phyloP scores from a whole-genome alignment of 257 asterid genomes.

The Nemophila menziesii region DNA sequence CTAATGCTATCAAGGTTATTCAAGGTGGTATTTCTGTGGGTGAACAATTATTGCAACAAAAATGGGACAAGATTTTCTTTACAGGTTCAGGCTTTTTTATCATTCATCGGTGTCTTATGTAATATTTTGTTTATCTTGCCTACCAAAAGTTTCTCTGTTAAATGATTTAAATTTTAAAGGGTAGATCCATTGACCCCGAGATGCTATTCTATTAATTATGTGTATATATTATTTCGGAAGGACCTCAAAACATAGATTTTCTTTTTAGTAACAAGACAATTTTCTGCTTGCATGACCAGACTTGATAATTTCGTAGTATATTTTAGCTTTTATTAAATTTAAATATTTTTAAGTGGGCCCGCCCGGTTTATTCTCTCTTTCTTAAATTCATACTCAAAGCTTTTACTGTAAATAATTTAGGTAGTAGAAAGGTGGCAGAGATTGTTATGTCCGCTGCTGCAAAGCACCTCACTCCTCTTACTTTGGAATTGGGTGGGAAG shows the following conservation, averaged over 20 bases:
- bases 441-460: conserved; percentile 61
- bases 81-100: conserved; percentile 55
- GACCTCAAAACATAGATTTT: too few species aligned
- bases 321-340: background rate
- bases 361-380: background rate
- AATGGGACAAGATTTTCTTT: conserved; percentile 84
- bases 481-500: conserved; percentile 73
- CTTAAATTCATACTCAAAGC: background rate
- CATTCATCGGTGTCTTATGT: too few species aligned
- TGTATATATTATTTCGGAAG: too few species aligned
- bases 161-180: too few species aligned
- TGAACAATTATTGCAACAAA: conserved; percentile 37
- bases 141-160: too few species aligned
- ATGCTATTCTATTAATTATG: too few species aligned
- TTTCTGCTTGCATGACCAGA: too few species aligned
- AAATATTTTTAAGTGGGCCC: background rate
- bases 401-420: conserved; percentile 13
- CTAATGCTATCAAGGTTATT: conserved; percentile 45
- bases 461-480: conserved; percentile 57
- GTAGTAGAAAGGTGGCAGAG: conserved; percentile 47
- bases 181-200: too few species aligned
- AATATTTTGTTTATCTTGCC: too few species aligned
- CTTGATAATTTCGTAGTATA: too few species aligned
- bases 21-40: conserved; percentile 54
- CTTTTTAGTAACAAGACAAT: too few species aligned